A percentile compares a stretch with the other conserved stretches of the same genome.
These are phyloP conservation scores for Aspergillus phoenicis DNA, from an alignment of 2,329 filamentous ascomycete species.

Conservation along the genomic window DNA sequence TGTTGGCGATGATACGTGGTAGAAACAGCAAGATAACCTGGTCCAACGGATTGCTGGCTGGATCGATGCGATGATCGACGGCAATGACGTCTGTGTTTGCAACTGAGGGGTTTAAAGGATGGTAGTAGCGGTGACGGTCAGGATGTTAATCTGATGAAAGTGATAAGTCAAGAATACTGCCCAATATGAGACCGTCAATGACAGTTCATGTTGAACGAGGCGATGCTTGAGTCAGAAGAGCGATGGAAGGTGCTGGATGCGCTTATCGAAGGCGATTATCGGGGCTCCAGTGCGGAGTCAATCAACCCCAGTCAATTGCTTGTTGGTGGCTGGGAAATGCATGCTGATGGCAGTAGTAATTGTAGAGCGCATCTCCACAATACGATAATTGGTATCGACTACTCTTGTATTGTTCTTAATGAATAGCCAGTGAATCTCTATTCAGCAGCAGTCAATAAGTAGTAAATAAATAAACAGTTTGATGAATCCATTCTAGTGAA, in stretches of 20 bases:
- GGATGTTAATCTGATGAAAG: too few species aligned
- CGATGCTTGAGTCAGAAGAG: not conserved
- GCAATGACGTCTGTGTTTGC: slow-evolving; percentile 8
- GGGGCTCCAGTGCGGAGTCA: slow-evolving; percentile 7
- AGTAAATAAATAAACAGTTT: too few species aligned
- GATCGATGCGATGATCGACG: slow-evolving; percentile 4
- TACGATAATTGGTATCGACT: not conserved
- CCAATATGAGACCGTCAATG: not conserved
- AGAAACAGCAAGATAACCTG: not conserved
- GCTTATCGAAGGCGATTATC: slow-evolving; percentile 12
- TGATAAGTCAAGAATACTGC: not conserved
- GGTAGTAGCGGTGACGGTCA: not conserved
- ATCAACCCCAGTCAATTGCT: not conserved
- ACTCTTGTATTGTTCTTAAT: not conserved
- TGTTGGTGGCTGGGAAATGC: too few species aligned
- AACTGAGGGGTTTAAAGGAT: not conserved
- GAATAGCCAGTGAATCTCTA: not conserved
- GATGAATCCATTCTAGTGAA: not conserved
- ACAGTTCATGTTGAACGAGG: not conserved
- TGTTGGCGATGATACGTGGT: not conserved
- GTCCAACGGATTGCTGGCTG: not conserved
- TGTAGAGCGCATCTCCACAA: too few species aligned
- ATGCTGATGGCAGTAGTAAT: too few species aligned
- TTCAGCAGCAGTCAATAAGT: too few species aligned
- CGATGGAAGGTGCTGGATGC: slow-evolving; percentile 4